These are phyloP conservation scores for Antarctomyces pellizariae DNA, from an alignment of 495 filamentous ascomycete genomes.

Conservation along the genomic window DNA sequence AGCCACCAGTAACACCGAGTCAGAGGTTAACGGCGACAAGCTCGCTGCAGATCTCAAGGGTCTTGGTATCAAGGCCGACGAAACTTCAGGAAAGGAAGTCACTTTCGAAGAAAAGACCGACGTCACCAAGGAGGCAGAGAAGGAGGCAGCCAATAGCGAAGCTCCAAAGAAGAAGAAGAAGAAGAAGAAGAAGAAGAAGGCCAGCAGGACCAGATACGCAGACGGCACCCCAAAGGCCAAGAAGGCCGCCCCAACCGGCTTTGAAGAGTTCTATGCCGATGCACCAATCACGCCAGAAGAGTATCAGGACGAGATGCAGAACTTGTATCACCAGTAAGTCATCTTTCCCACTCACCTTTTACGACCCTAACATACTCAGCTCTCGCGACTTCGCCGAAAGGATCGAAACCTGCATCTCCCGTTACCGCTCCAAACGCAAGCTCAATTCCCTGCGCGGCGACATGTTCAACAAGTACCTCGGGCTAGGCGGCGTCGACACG, in stretches of 20 bases:
- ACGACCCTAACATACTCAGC: conserved; percentile 4
- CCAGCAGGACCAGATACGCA: too few species aligned
- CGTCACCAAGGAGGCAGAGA: conserved; percentile 1
- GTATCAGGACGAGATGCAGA: conserved; percentile 28
- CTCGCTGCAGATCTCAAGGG: too few species aligned
- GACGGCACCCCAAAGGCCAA: conserved; percentile 9
- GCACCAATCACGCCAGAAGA: conserved; percentile 50
- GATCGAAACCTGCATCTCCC: conserved; percentile 67
- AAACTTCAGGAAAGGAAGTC: background rate
- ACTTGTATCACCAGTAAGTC: conserved; percentile 31
- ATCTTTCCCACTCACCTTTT: too few species aligned
- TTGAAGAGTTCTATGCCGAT: conserved; percentile 51
- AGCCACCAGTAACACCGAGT: too few species aligned
- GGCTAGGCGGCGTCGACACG: conserved; percentile 58
- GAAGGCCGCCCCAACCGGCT: conserved; percentile 30
- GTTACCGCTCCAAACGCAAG: conserved; percentile 52
- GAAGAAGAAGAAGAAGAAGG: conserved; percentile 14
- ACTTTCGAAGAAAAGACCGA: conserved; percentile 26
- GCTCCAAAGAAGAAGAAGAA: conserved; percentile 13
- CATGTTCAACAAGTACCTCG: conserved; percentile 58
- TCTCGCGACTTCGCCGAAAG: conserved; percentile 23
- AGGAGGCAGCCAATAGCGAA: conserved; percentile 8
- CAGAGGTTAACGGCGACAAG: too few species aligned
- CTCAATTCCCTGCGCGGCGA: conserved; percentile 33
- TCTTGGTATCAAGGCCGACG: too few species aligned